Base-by-base conservation (phyloP, 148 eudicot genomes). In the Camellia japonica region DNA sequence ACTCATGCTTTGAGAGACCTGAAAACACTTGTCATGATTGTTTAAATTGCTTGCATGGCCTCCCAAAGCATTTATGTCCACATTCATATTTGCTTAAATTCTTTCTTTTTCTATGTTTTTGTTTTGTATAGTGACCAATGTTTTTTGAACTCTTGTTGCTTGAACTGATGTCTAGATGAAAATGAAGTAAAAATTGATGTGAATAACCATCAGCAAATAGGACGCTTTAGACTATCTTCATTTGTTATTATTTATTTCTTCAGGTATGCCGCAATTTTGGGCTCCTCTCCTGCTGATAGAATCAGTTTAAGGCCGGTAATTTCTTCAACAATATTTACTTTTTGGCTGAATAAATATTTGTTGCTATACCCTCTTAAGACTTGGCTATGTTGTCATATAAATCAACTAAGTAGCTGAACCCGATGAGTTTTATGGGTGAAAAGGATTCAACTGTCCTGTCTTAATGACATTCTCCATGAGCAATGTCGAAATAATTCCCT, bases 181-280 rank as follows among this genome's bases (percentile, higher is more conserved):
- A 63, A 61, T 46, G 47, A 0, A 44, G 61, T 68, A n/a, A 47
- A 58, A 7, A 38, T 79, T 55, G 41, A 62, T 51, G 49, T 43
- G 70, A 47, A 73, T 38, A 62, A 65, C 60, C n/a, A 52, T 65
- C 62, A 60, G 70, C 49, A 15, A 60, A n/a, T 23, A 62, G 58
- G 77, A 72, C 62, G 62, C 47, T 80, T 56, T 74, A 54, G 14
- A 11, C 52, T 60, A 3, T 70, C 63, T 82, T 66, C 44, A 63
- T 13, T 55, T 59, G n/a, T 83, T 20, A 38, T 76, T 63, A 44
- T 43, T 74, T 75, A 61, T 76, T 30, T 74, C 71, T 82, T 83
- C 86, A 97, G 99, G 91, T 97, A 97, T 88, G 91, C 99, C 30
- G 92, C 98, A 80, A 91, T 97, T 74, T 85, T 92, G 85, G 99